Base-by-base conservation (phyloP, 2,329 filamentous ascomycete species). In the Colletotrichum cereale region DNA sequence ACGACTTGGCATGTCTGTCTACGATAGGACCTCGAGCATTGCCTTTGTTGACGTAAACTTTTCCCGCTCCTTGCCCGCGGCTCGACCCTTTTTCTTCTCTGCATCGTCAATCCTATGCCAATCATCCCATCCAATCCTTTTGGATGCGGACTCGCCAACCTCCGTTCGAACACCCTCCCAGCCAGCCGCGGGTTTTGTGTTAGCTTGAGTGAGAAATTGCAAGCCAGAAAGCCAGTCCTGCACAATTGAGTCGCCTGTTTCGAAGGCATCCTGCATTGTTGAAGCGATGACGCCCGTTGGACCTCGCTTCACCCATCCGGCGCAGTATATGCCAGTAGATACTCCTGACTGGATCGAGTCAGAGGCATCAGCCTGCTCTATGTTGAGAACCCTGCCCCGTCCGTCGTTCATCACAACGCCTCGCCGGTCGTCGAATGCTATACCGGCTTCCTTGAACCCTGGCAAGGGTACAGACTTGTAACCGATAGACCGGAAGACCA, bases 251-350 rank as follows among this genome's bases (percentile, higher is more conserved):
- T 98, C 95, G 1, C 91, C 96, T 0, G 95, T 97, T 11, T 89
- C 88, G 77, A 98, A 99, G 0, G 96, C 96, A 80, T 99, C 96
- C 71, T 92, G 90, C 94, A 99, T 97, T 0, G 96, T 99, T 38
- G 92, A 95, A 1, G 96, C 96, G 79, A 99, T 99, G 4, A 98
- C 95, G 2, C 96, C 96, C 0, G 95, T 98, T 0, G 96, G 96
- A 0, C 96, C 96, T 44, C 92, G 89, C 84, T 98, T 98, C 12
- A 98, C 95, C 96, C 96, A 99, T 0, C 96, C 96, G 21, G 96
- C 93, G 75, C 95, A 97, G 82, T 99, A 99, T 36, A 97, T 81
- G 0, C 96, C 94, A 0, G 91, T 89, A 77, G 79, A 88, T 78
- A 74, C 84, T 77, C 73, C 86, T 82, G 74, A 84, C 76, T 63